Base-by-base conservation (phyloP, 306 rosid species). In the Cyclanthera cordifolia region DNA sequence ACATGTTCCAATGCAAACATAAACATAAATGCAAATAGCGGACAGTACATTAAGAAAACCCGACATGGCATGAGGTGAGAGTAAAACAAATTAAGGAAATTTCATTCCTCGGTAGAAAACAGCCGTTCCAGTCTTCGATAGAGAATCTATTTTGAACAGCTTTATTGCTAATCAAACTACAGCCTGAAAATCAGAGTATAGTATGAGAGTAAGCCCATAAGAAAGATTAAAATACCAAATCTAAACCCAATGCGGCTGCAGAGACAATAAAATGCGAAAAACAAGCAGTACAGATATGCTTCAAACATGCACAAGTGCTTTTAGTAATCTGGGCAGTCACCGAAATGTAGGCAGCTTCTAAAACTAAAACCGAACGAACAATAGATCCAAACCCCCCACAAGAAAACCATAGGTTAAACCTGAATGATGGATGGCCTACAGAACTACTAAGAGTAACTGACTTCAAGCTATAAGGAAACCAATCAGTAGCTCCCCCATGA, bases 51-150 rank as follows among this genome's bases (percentile, higher is more conserved):
- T 82, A 27, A 82, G 79, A 74, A 82, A 74, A 67, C 86, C 83
- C 75, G 86, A 82, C 86, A 82, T 82, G 74, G 83, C 81, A 79
- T 68, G 77, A 32, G 81, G 77, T 68, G 77, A 45, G 75, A 66
- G 55, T 79, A 72, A 74, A 79, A 75, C 15, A 58, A 53, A 74
- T 70, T 75, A 76, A 39, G 74, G 72, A 75, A 70, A 73, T 20
- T 32, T 74, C 81, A 79, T 74, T 74, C 83, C 73, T 56, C 49
- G 71, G 63, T 9, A 5, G 56, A 25, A 76, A 60, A 65, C 52
- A 50, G 41, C 70, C 72, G 49, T 50, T 64, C 56, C 72, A 43
- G 34, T 28, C 60, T 69, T 51, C 53, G 66, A 53, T 73, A 60
- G 72, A 46, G 25, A 77, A 74, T 73, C 75, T 76, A 82, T 45